phyloP scores from a whole-genome alignment of 225 moss, liverwort and hornwort species.

The Lunularia cruciata region DNA sequence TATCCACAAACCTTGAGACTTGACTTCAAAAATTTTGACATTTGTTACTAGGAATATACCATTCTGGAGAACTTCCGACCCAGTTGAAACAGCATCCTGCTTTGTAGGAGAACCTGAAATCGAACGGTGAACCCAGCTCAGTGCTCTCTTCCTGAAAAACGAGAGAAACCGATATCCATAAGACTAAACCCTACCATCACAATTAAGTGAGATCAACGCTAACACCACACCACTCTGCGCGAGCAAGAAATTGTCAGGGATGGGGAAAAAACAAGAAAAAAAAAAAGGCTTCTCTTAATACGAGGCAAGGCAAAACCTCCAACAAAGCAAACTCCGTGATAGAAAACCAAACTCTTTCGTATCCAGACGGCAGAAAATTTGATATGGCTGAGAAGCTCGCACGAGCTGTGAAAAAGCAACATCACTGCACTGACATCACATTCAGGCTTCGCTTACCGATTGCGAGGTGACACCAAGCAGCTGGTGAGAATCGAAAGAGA shows the following conservation, averaged over 20 bases:
- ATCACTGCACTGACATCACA: not conserved
- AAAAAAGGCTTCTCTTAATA: no score
- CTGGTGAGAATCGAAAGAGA: conserved; percentile 37
- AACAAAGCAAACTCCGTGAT: not conserved
- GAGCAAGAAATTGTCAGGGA: no score
- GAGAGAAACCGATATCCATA: not conserved
- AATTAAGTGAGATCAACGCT: not conserved
- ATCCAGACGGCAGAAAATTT: not conserved
- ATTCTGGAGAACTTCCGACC: not conserved
- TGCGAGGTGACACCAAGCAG: conserved; percentile 16
- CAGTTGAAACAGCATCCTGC: not conserved
- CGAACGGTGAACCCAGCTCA: not conserved
- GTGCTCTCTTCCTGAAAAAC: conserved; percentile 1
- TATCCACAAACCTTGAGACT: not conserved
- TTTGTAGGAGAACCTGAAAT: not conserved
- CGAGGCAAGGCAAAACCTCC: not conserved
- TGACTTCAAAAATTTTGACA: not conserved
- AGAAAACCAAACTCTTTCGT: not conserved
- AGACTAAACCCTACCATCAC: not conserved
- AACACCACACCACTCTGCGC: not conserved
- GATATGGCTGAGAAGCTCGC: not conserved
- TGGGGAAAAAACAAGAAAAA: no score
- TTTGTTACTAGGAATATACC: not conserved
- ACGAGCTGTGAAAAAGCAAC: not conserved
- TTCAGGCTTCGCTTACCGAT: conserved; percentile 20